These are phyloP conservation scores for Xylaria multiplex DNA, from an alignment of 2,329 filamentous ascomycete species.

Conservation along the genomic window DNA sequence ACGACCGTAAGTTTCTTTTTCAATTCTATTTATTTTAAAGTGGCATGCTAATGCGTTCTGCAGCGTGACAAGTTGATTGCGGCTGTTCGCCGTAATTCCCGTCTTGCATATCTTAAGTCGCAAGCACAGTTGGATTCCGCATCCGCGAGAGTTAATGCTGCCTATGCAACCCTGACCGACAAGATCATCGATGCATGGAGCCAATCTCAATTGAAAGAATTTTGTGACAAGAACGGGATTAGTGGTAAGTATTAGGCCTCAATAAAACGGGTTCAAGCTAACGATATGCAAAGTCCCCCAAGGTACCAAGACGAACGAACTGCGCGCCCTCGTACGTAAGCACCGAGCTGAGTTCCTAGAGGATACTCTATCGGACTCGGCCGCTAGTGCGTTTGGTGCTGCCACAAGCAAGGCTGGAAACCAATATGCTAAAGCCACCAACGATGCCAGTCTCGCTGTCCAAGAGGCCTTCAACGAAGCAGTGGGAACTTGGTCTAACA, in stretches of 20 bases:
- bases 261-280: constrained; percentile 16
- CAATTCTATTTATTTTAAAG: rapidly evolving
- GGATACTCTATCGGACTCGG: constrained; percentile 68
- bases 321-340: constrained; percentile 89
- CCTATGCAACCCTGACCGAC: constrained; percentile 81
- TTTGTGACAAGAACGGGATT: constrained; percentile 90
- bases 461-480: constrained; percentile 74
- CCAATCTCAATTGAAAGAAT: constrained; percentile 88
- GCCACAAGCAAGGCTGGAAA: constrained; percentile 81
- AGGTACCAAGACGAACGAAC: constrained; percentile 88
- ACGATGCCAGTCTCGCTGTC: constrained; percentile 69
- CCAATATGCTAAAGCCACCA: constrained; percentile 78
- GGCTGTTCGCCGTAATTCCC: constrained; percentile 88
- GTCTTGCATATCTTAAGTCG: constrained; percentile 76
- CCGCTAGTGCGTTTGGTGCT: constrained; percentile 71
- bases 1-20: constrained; percentile 58
- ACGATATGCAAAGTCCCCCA: constrained; percentile 75
- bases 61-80: constrained; percentile 88
- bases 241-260: constrained; percentile 48
- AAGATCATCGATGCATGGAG: constrained; percentile 90
- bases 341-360: constrained; percentile 78
- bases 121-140: constrained; percentile 69
- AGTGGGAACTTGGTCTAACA: constrained; percentile 75
- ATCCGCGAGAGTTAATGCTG: constrained; percentile 72
- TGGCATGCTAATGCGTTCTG: constrained; percentile 35